Evolutionary conservation across 306 rosid genomes (phyloP).

Genomic region (Notholithocarpus densiflorus): DNA sequence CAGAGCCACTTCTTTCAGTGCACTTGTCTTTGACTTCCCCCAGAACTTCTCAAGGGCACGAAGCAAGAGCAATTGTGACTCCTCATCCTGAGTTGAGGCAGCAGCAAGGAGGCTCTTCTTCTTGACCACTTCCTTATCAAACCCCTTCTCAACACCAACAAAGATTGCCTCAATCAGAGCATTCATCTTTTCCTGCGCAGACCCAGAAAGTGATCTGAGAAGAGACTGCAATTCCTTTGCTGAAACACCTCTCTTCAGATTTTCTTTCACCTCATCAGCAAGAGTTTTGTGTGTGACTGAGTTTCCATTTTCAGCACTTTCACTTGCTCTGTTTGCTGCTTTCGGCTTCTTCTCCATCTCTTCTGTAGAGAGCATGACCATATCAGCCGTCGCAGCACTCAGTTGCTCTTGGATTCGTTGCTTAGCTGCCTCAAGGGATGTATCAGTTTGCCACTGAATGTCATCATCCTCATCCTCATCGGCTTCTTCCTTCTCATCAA

Average conservation of each 20-base stretch:
- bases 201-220: slow-evolving; percentile 24
- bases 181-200: slow-evolving; percentile 49
- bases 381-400: slow-evolving; percentile 60
- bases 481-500: slow-evolving; percentile 31
- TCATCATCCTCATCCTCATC: slow-evolving; percentile 35
- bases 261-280: slow-evolving; percentile 39
- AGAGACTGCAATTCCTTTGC: slow-evolving; percentile 36
- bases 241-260: slow-evolving; percentile 32
- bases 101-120: slow-evolving; percentile 44
- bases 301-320: slow-evolving; percentile 30
- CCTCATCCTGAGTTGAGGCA: slow-evolving; percentile 41
- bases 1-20: slow-evolving; percentile 52
- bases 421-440: slow-evolving; percentile 59
- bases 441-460: slow-evolving; percentile 62
- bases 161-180: slow-evolving; percentile 47
- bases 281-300: slow-evolving; percentile 13
- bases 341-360: slow-evolving; percentile 43
- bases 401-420: slow-evolving; percentile 57
- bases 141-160: slow-evolving; percentile 47
- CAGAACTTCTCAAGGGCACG: slow-evolving; percentile 44
- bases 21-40: slow-evolving; percentile 26
- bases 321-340: slow-evolving; percentile 15
- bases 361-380: slow-evolving; percentile 59
- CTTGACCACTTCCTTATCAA: slow-evolving; percentile 40
- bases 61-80: slow-evolving; percentile 36